Percentiles rank a stretch among this genome's conserved stretches.
Conservation (phyloP, 2,329 filamentous ascomycete species). For the Exophiala spinifera region DNA sequence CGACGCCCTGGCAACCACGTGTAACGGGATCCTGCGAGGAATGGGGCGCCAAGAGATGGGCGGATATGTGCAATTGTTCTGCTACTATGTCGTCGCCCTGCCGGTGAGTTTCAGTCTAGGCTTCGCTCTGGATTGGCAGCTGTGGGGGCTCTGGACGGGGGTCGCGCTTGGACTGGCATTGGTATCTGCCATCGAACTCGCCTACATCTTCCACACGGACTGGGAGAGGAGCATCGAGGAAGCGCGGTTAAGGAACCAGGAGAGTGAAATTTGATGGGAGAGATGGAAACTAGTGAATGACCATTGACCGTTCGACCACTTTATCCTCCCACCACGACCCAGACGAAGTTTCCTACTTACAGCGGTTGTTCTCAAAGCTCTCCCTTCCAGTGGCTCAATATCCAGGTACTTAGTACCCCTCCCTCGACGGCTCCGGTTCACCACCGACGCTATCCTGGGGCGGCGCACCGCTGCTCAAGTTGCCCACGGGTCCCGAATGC, state of each 20-base stretch:
- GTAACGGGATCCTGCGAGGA: slow-evolving; percentile 72
- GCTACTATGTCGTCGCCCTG: slow-evolving; percentile 13
- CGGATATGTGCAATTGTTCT: slow-evolving; percentile 55
- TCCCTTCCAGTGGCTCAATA: too few species aligned
- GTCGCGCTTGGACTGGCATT: neutral
- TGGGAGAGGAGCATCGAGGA: slow-evolving; percentile 18
- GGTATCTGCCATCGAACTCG: neutral
- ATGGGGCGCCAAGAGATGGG: slow-evolving; percentile 76
- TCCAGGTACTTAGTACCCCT: too few species aligned
- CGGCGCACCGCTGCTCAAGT: slow-evolving; percentile 11
- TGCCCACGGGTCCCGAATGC: slow-evolving; percentile 21
- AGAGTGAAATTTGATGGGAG: neutral
- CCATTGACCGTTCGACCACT: too few species aligned
- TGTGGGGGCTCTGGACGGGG: neutral
- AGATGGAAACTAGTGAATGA: too few species aligned
- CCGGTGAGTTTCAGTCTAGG: slow-evolving; percentile 6
- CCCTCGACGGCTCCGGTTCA: slow-evolving; percentile 7
- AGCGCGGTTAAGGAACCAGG: neutral
- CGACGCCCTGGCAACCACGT: slow-evolving; percentile 67
- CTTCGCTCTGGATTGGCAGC: slow-evolving; percentile 12
- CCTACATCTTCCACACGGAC: slow-evolving; percentile 7
- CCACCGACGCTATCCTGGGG: slow-evolving; percentile 10
- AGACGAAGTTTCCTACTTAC: too few species aligned
- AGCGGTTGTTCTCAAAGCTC: neutral
- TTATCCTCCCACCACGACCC: too few species aligned